These are phyloP conservation scores for Sporothrix brunneoviolacea DNA, from an alignment of 2,329 filamentous ascomycete species.

Conservation along the genomic window DNA sequence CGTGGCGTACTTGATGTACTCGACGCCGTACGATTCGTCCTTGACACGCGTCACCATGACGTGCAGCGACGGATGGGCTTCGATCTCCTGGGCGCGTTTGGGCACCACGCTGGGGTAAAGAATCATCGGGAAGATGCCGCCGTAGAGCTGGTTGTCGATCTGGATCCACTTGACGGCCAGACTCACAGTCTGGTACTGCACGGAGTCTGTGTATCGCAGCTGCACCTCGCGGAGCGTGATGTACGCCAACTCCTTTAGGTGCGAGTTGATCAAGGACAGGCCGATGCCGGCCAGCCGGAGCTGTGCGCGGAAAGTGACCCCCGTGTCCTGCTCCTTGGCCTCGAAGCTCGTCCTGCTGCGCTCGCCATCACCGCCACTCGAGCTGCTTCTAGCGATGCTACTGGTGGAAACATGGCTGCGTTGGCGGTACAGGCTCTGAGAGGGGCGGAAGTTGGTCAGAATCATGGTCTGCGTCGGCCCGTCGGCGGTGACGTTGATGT, in stretches of 20 bases:
- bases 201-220: constrained; percentile 87
- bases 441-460: constrained; percentile 85
- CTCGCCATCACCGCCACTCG: neutral
- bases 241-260: constrained; percentile 87
- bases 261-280: constrained; percentile 86
- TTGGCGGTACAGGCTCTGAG: constrained; percentile 78
- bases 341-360: constrained; percentile 64
- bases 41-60: constrained; percentile 90
- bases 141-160: constrained; percentile 96
- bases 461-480: constrained; percentile 93
- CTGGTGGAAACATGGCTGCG: constrained; percentile 9
- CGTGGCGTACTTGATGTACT: constrained; percentile 98
- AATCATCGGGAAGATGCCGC: constrained; percentile 95
- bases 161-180: constrained; percentile 97
- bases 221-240: constrained; percentile 87
- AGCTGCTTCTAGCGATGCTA: constrained; percentile 1
- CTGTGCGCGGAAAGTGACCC: constrained; percentile 82
- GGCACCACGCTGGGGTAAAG: constrained; percentile 96
- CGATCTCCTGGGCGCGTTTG: constrained; percentile 93
- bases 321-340: constrained; percentile 84
- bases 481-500: constrained; percentile 92
- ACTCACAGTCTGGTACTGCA: constrained; percentile 84
- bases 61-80: constrained; percentile 91
- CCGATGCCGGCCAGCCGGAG: constrained; percentile 85
- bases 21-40: constrained; percentile 93